Base-by-base conservation (phyloP, 495 filamentous ascomycete genomes). In the Hypoxylon lienhwacheense region DNA sequence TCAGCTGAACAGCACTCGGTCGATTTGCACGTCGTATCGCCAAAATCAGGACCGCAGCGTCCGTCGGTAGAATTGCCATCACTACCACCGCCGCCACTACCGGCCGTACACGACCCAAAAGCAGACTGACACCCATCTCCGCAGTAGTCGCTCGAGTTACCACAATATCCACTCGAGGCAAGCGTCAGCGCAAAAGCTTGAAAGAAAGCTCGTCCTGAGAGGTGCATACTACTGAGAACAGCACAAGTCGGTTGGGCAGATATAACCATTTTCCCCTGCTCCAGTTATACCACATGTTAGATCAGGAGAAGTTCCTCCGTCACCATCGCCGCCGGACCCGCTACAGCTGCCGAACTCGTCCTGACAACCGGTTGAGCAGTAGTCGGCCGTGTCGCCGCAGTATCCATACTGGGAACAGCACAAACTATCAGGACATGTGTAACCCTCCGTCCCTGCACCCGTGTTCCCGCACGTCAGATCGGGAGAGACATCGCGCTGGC, bases 1-100 rank as follows among this genome's bases (percentile, higher is more conserved):
- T 77, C 66, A 33, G 71, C 61, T 28, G 80, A 83, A 59, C 81
- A 85, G 66, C 81, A 85, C 19, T 75, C 70, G 6, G 70, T 73
- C 21, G 62, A 50, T 14, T 66, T 37, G 46, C 81, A 84, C 11
- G 73, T 37, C 4, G 34, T 20, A 31, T 66, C 70, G 5, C 66
- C 73, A 47, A 67, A 56, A 24, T 61, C 57, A 4, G 69, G 69
- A 16, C 69, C 69, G 31, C 69, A 72, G 21, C 63, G 48, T 8
- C 48, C 49, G 28, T 63, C 47, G 4, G 4, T 24, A 17, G 39
- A 49, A 15, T 34, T 32, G 21, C 24, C 41, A 11, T 20, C 41
- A 7, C 14, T 46, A 5, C 31, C 58, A 5, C 45, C 54, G 5
- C 63, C 47, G 21, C 59, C 64, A 17, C 29, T 26, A 5, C 47